Percentiles rank a stretch among this genome's conserved stretches.
Conservation (phyloP, 176 grass and related monocot species). For the Saccharum officinarum region DNA sequence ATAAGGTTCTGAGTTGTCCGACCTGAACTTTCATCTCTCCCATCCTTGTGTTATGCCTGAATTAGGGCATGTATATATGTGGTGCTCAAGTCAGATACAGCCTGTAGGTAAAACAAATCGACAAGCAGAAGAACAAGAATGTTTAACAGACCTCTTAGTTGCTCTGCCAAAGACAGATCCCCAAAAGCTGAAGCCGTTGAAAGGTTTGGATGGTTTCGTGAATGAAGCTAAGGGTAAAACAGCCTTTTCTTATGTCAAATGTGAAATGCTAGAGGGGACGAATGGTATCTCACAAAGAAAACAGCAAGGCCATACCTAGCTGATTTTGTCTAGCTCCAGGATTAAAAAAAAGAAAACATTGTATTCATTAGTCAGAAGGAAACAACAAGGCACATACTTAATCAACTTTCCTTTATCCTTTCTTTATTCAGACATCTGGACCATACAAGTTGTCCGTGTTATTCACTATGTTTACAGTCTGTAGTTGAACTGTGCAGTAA, state of each 20-base stretch:
- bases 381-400: slow-evolving; percentile 1
- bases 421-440: slow-evolving; percentile 31
- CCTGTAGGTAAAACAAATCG: slow-evolving; percentile 11
- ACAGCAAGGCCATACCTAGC: not conserved
- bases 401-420: slow-evolving; percentile 28
- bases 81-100: slow-evolving; percentile 9
- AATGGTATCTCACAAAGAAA: not conserved
- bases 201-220: slow-evolving; percentile 12
- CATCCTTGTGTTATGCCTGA: not conserved
- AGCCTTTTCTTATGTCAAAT: slow-evolving; percentile 1
- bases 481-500: not conserved
- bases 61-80: slow-evolving; percentile 3
- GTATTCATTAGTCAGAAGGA: slow-evolving; percentile 13
- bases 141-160: slow-evolving; percentile 31
- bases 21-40: slow-evolving; percentile 12
- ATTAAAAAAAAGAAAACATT: slow-evolving; percentile 5
- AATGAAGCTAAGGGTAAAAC: slow-evolving; percentile 20
- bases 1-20: not conserved
- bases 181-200: not conserved
- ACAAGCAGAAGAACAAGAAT: slow-evolving; percentile 18
- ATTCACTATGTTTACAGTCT: slow-evolving; percentile 39
- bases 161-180: slow-evolving; percentile 9
- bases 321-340: slow-evolving; percentile 20
- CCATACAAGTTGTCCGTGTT: slow-evolving; percentile 33
- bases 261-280: not conserved